Base-by-base conservation (phyloP, 768 basidiomycete genomes). In the Zangia roseola region DNA sequence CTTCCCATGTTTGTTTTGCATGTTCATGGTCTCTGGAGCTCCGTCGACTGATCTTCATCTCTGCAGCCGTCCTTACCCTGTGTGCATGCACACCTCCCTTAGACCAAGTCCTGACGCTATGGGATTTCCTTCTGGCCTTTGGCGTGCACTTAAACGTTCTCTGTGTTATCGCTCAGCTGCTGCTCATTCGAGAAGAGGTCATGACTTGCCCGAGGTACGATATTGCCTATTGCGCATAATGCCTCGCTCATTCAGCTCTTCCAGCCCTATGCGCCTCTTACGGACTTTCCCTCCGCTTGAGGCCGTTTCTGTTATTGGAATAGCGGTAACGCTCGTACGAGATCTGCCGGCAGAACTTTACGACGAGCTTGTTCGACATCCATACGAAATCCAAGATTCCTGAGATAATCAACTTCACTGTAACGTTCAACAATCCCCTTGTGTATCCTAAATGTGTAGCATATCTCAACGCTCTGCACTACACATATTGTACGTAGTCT, bases 31-130 rank as follows among this genome's bases (percentile, higher is more conserved):
- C 39, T 44, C 26, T 45, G 2, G 41, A 47, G 8, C 25, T 31
- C 46, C 26, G 24, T 42, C 10, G 16, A 53, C 23, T 19, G 24
- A 33, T 45, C 53, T 13, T 53, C 28, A 28, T 28, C 36, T 33
- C 33, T 33, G 10, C 25, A 95, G 94, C 97, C 52, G 83, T 97
- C 31, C 76, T 99, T 52, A 99, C 97, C 0, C 71, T 98, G 28
- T 98, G 94, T 66, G 97, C 95, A 6, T 94, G 94, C 62, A 99
- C 95, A 10, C 95, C 94, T 5, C 97, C 97, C 0, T 75, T 99
- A 10, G 89, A 94, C 63, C 90, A 98, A 71, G 95, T 97, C 21
- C 76, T 99, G 24, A 86, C 86, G 55, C 72, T 99, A 45, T 99
- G 97, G 95, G 97, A 99, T 68, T 99, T 98, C 64, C 78, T 99